Evolutionary conservation across 306 rosid species (phyloP).

Genomic region (Cucurbita argyrosperma): DNA sequence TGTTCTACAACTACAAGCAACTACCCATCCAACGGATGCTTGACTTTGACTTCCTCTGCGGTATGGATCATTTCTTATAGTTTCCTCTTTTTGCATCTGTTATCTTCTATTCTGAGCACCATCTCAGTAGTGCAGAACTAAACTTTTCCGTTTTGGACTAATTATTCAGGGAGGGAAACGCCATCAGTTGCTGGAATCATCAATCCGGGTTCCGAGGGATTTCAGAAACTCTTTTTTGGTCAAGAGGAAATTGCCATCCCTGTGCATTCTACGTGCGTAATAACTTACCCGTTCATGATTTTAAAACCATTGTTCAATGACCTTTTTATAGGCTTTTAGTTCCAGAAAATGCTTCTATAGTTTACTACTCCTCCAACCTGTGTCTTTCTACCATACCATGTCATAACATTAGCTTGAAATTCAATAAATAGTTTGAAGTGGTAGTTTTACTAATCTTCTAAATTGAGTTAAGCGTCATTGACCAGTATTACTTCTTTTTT

Average conservation of each 20-base stretch:
- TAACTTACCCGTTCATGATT: constrained; percentile 3
- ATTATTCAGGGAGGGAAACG: constrained; percentile 70
- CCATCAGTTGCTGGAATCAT: constrained; percentile 99
- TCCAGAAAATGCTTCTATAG: not conserved
- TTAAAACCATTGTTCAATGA: not conserved
- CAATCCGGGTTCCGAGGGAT: constrained; percentile 94
- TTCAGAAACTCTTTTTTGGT: constrained; percentile 94
- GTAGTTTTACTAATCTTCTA: not conserved
- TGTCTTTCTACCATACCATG: not conserved
- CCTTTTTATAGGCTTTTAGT: not conserved
- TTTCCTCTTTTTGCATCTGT: not conserved
- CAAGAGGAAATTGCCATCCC: constrained; percentile 97
- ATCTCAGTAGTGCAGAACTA: not conserved
- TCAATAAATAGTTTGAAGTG: not conserved
- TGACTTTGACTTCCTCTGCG: constrained; percentile 97
- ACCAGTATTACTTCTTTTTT: not conserved
- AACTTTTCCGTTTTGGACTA: not conserved
- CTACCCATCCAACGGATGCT: constrained; percentile 98
- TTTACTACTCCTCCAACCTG: not conserved
- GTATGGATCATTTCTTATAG: constrained; percentile 21
- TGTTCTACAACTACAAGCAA: constrained; percentile 96
- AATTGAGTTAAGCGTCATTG: not conserved
- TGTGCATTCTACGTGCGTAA: constrained; percentile 71
- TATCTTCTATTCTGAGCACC: not conserved
- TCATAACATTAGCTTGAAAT: not conserved